A percentile compares a stretch with the other conserved stretches of the same genome.
phyloP scores from a whole-genome alignment of 148 eudicot species.

The Amaranthus cruentus region DNA sequence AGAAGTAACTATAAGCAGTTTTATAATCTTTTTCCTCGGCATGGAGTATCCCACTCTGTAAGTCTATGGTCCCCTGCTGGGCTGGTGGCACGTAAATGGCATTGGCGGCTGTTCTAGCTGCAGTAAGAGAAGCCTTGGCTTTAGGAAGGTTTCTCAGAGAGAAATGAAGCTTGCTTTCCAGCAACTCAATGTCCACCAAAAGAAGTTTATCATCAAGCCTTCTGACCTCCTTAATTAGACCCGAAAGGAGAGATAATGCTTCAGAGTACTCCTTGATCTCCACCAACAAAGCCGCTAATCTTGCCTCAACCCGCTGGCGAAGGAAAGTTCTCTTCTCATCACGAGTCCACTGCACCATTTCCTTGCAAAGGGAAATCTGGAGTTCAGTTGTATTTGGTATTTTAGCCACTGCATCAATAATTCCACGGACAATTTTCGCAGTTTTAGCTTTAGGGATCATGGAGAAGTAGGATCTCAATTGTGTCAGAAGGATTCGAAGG shows the following conservation, averaged over 20 bases:
- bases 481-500: slow-evolving; percentile 39
- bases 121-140: slow-evolving; percentile 50
- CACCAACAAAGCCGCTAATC: slow-evolving; percentile 43
- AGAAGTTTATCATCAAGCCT: slow-evolving; percentile 52
- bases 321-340: slow-evolving; percentile 43
- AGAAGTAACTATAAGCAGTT: slow-evolving; percentile 43
- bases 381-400: slow-evolving; percentile 44
- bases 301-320: slow-evolving; percentile 41
- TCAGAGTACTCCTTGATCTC: slow-evolving; percentile 46
- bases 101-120: slow-evolving; percentile 50
- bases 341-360: slow-evolving; percentile 46
- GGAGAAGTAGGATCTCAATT: slow-evolving; percentile 38
- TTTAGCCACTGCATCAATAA: slow-evolving; percentile 48
- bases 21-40: slow-evolving; percentile 51
- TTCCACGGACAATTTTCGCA: slow-evolving; percentile 45
- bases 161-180: slow-evolving; percentile 48
- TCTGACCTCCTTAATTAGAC: slow-evolving; percentile 47
- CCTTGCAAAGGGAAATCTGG: slow-evolving; percentile 48
- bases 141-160: slow-evolving; percentile 49
- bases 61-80: slow-evolving; percentile 48
- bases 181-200: slow-evolving; percentile 42
- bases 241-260: slow-evolving; percentile 38
- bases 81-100: slow-evolving; percentile 54
- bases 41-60: slow-evolving; percentile 48
- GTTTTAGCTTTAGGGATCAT: slow-evolving; percentile 47